Conservation (phyloP, 768 basidiomycete genomes). For the Boletellus sp. region DNA sequence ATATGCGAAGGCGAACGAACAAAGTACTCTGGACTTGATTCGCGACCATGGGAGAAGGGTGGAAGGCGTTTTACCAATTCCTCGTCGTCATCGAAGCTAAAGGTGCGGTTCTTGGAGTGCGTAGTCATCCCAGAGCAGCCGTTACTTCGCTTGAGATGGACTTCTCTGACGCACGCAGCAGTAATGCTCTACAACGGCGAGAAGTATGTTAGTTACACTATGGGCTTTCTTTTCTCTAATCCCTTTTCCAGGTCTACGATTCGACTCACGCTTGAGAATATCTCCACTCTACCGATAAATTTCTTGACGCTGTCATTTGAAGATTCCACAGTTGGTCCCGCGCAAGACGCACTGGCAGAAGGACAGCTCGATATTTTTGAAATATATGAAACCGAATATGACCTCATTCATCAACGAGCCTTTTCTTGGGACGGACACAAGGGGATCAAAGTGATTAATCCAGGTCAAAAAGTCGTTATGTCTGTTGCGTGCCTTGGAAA, state of each 20-base stretch:
- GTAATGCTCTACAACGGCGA: slow-evolving; percentile 96
- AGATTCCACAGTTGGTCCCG: slow-evolving; percentile 80
- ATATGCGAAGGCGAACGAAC: slow-evolving; percentile 65
- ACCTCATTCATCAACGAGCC: slow-evolving; percentile 70
- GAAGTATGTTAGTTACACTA: slow-evolving; percentile 47
- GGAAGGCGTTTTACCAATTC: slow-evolving; percentile 38
- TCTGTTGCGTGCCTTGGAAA: slow-evolving; percentile 82
- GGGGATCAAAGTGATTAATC: slow-evolving; percentile 49
- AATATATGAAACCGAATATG: slow-evolving; percentile 87
- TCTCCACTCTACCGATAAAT: slow-evolving; percentile 76
- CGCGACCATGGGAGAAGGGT: slow-evolving; percentile 56
- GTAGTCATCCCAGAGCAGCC: slow-evolving; percentile 86
- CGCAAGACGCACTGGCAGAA: slow-evolving; percentile 74
- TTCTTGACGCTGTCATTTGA: slow-evolving; percentile 86
- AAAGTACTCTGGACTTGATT: slow-evolving; percentile 74
- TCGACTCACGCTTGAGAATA: slow-evolving; percentile 86
- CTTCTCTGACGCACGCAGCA: slow-evolving; percentile 89
- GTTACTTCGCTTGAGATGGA: slow-evolving; percentile 77
- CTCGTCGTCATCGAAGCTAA: slow-evolving; percentile 23
- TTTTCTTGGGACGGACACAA: slow-evolving; percentile 64
- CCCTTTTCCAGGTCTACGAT: slow-evolving; percentile 62
- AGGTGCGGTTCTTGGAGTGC: slow-evolving; percentile 67
- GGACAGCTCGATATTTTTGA: slow-evolving; percentile 80
- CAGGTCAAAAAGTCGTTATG: slow-evolving; percentile 68
- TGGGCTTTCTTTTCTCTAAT: background rate